Evolutionary conservation across 2,329 filamentous ascomycete species (phyloP), one percentile per base, ranked within the genome.

Genomic region (Venturia asperata): DNA sequence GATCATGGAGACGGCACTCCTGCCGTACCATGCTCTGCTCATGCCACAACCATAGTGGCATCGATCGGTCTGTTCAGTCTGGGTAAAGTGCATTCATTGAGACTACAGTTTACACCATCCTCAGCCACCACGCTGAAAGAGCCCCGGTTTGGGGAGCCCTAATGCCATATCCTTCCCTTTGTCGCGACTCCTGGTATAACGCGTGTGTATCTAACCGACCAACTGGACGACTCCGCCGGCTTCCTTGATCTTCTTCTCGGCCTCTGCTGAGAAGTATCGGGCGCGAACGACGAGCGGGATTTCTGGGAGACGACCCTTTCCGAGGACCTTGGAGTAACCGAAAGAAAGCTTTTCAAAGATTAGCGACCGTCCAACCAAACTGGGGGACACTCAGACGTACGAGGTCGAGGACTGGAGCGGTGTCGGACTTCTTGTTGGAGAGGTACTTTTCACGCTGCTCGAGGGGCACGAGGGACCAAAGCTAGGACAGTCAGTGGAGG

Each of bases 171-270:
- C 62, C 47, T 62, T 64, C 58, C 52, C 63, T 65, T 67, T 66
- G 15, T 61, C 5, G 24, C 17, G 42, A 42, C 15, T 61, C 60
- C 60, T 61, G 42, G 34, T 60, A 41, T 49, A 61, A 64, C 60
- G 63, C 73, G 19, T 61, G 5, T 34, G 62, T 64, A 72, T 75
- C 85, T 89, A 97, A 82, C 92, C 92, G 77, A 97, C 91, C 79
- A 97, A 86, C 86, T 97, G 91, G 76, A 96, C 84, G 76, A 96
- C 90, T 82, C 93, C 93, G 80, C 94, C 94, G 76, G 92, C 93
- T 81, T 94, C 91, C 79, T 90, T 96, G 82, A 99, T 97, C 90
- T 99, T 99, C 84, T 91, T 85, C 89, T 99, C 94, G 72, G 94
- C 94, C 80, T 96, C 88, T 79, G 90, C 89, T 85, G 88, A 92